Percentiles rank a stretch among this genome's conserved stretches.
phyloP scores from a whole-genome alignment of 768 basidiomycete genomes.

The Collybiopsis luxurians region DNA sequence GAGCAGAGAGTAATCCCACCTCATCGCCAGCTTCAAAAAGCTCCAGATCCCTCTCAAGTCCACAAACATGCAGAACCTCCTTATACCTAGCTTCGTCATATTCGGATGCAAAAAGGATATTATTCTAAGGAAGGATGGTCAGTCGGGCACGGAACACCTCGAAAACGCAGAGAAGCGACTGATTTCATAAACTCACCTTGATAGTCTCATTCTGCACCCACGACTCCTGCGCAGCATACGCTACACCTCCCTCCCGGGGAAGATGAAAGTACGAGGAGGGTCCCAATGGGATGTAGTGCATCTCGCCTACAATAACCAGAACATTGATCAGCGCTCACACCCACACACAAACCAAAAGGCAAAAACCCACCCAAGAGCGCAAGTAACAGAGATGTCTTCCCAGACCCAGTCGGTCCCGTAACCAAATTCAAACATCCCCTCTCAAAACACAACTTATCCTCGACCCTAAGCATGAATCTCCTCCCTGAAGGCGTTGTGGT shows the following conservation, averaged over 20 bases:
- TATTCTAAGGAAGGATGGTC: conserved; percentile 35
- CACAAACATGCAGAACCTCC: conserved; percentile 74
- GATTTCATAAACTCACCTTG: conserved; percentile 34
- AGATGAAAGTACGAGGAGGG: conserved; percentile 65
- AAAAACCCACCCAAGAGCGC: conserved; percentile 33
- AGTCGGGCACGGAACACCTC: too few relatives aligned
- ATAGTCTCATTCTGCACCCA: conserved; percentile 86
- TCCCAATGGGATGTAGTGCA: conserved; percentile 55
- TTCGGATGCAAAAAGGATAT: conserved; percentile 76
- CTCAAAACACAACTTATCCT: conserved; percentile 38
- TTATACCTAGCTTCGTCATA: conserved; percentile 78
- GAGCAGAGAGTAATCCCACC: too few relatives aligned
- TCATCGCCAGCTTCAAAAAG: conserved; percentile 65
- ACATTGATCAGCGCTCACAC: too few relatives aligned
- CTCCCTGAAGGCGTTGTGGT: conserved; percentile 24
- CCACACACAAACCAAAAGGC: too few relatives aligned
- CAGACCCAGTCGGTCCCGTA: conserved; percentile 33
- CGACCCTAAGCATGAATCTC: conserved; percentile 35
- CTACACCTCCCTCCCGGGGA: conserved; percentile 65
- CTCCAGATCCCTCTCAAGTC: conserved; percentile 68
- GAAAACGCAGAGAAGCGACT: too few relatives aligned
- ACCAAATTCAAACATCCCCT: conserved; percentile 36
- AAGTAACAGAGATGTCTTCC: conserved; percentile 44
- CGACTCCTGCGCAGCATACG: conserved; percentile 81
- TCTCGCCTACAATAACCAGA: conserved; percentile 43